These are phyloP conservation scores for Coemansia sp. DNA, from an alignment of 192 early-diverging fungal genomes.

Conservation along the genomic window DNA sequence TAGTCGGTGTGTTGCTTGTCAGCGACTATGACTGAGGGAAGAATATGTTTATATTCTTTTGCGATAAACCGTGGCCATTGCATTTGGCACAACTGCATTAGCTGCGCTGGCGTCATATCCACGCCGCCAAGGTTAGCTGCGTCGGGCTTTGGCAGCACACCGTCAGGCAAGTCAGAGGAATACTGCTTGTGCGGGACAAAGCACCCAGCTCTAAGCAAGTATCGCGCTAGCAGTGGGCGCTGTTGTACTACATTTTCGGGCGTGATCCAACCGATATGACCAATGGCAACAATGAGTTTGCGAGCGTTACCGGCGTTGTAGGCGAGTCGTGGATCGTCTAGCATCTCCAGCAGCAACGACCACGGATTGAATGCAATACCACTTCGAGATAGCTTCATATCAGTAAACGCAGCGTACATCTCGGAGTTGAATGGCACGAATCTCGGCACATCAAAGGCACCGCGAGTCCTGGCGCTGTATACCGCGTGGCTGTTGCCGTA, in stretches of 20 bases:
- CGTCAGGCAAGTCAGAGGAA: neutral
- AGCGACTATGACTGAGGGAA: neutral
- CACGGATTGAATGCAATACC: conserved; percentile 44
- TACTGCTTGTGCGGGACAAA: conserved; percentile 4
- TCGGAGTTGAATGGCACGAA: conserved; percentile 25
- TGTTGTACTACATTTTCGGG: conserved; percentile 25
- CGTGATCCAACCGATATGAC: conserved; percentile 33
- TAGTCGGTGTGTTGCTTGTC: conserved; percentile 3
- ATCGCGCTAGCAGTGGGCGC: conserved; percentile 25
- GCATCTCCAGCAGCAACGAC: conserved; percentile 42
- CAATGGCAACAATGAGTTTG: conserved; percentile 21
- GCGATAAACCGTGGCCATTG: conserved; percentile 46
- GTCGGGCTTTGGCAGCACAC: neutral
- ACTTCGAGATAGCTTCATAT: conserved; percentile 15
- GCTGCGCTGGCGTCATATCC: conserved; percentile 28
- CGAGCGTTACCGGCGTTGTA: neutral
- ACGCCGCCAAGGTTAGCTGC: neutral
- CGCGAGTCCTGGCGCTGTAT: conserved; percentile 6
- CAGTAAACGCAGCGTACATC: conserved; percentile 21
- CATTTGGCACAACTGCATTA: conserved; percentile 28
- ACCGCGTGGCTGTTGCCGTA: conserved; percentile 20
- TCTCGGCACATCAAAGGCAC: conserved; percentile 10
- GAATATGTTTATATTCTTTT: conserved; percentile 19
- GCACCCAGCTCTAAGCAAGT: conserved; percentile 19
- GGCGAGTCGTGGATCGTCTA: conserved; percentile 35